phyloP scores from a whole-genome alignment of 331 rosid species.

The Malus hybrid region DNA sequence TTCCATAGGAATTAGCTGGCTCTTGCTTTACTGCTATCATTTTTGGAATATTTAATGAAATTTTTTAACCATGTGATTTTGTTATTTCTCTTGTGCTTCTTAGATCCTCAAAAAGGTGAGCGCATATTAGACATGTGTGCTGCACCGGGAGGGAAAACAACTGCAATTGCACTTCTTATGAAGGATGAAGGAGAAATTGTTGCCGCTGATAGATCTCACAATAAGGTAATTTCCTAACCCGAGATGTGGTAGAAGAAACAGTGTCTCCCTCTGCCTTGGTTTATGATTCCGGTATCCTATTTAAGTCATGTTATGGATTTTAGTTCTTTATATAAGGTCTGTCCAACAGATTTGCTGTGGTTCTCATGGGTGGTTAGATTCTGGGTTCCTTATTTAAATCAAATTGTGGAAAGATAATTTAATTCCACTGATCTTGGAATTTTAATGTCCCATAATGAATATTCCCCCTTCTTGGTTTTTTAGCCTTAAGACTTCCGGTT shows the following conservation, averaged over 20 bases:
- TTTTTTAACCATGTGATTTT: neutral
- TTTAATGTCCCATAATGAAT: neutral
- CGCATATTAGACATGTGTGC: conserved; percentile 96
- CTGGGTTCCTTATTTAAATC: neutral
- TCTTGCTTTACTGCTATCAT: neutral
- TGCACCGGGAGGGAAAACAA: conserved; percentile 97
- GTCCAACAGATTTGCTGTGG: neutral
- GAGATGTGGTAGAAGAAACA: neutral
- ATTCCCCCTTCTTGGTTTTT: neutral
- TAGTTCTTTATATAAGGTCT: neutral
- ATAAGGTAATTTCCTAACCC: conserved; percentile 53
- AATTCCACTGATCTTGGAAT: neutral
- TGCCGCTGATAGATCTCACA: conserved; percentile 93
- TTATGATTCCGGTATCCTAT: neutral
- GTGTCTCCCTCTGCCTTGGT: conserved; percentile 1
- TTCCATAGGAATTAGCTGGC: neutral
- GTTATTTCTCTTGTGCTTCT: neutral
- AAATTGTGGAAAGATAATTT: neutral
- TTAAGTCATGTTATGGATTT: neutral
- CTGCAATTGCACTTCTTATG: conserved; percentile 90
- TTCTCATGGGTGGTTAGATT: neutral
- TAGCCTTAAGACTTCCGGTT: neutral
- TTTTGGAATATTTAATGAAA: neutral
- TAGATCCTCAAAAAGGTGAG: conserved; percentile 93
- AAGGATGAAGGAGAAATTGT: conserved; percentile 83